Evolutionary conservation across 257 asterid genomes (phyloP).

Genomic region (Fraxinus cuspidata): DNA sequence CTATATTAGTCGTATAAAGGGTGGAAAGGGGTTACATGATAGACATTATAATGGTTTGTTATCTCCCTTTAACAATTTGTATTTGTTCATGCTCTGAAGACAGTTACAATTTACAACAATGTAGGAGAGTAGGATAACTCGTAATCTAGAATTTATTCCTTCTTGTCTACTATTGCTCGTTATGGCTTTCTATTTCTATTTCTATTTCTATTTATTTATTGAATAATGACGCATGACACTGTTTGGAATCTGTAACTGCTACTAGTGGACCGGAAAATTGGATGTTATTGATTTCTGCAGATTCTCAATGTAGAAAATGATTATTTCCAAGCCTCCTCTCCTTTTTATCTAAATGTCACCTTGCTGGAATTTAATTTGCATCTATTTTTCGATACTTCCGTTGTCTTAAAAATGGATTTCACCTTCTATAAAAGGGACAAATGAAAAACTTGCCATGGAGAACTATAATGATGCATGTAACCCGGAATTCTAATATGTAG

Average conservation of each 20-base stretch:
- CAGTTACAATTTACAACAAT: too few relatives aligned
- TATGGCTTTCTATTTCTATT: background rate
- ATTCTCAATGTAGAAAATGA: too few relatives aligned
- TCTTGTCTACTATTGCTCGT: background rate
- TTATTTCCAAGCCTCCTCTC: background rate
- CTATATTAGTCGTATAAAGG: background rate
- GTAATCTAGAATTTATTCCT: background rate
- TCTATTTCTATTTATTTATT: too few relatives aligned
- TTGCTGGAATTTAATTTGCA: background rate
- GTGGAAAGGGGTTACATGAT: background rate
- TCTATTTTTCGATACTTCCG: background rate
- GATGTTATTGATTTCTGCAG: background rate
- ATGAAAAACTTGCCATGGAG: background rate
- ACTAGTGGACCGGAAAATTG: background rate
- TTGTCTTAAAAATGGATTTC: background rate
- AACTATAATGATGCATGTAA: background rate
- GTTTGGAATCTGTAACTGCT: background rate
- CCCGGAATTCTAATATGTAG: too few relatives aligned
- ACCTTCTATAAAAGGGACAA: background rate
- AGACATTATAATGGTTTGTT: too few relatives aligned
- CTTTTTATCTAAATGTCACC: background rate
- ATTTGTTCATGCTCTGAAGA: too few relatives aligned
- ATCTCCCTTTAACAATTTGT: too few relatives aligned
- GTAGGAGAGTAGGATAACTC: background rate
- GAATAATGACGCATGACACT: background rate